Evolutionary conservation across 495 filamentous ascomycete species (phyloP), one percentile per base, ranked within the genome.

Genomic region (Neurospora sp.): DNA sequence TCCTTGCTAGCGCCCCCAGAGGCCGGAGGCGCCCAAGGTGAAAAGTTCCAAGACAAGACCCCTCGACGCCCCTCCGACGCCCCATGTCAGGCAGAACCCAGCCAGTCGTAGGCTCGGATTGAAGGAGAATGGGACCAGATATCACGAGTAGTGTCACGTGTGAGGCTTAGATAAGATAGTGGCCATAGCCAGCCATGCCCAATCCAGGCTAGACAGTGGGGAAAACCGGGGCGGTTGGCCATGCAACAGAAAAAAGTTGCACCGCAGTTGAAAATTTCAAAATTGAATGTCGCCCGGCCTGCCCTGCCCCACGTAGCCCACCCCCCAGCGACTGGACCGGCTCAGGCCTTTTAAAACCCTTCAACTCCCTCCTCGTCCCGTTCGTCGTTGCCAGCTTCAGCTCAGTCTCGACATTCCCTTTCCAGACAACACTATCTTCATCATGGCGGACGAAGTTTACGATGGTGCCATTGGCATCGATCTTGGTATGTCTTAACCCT

Each of bases 401-500:
- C 75, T 70, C 70, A 71, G 75, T 73, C 71, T 75, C 72, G 74
- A 73, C 37, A 69, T 72, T 68, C 70, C 69, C 39, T 38, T 70
- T 69, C 74, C 68, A 68, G 72, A 40, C 71, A 73, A 70, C 69
- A 70, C 74, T 68, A 71, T 70, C 72, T 61, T 76, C 77, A 76
- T 70, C 69, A 81, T 98, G 94, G 90, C 93, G 81, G 93, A 97
- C 84, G 94, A 97, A 90, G 92, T 95, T 77, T 99, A 97, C 86
- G 96, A 98, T 79, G 96, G 96, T 87, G 96, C 96, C 88, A 94
- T 98, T 86, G 96, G 96, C 89, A 99, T 99, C 84, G 96, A 99
- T 90, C 90, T 99, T 83, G 96, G 96, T 98, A 88, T 76, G 89
- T 84, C 12, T 22, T 22, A 22, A 22, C 20, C 9, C 8, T 1